A percentile compares a stretch with the other conserved stretches of the same genome.
These are phyloP conservation scores for Pyrus pyrifolia DNA, from an alignment of 306 rosid genomes.

Conservation along the genomic window DNA sequence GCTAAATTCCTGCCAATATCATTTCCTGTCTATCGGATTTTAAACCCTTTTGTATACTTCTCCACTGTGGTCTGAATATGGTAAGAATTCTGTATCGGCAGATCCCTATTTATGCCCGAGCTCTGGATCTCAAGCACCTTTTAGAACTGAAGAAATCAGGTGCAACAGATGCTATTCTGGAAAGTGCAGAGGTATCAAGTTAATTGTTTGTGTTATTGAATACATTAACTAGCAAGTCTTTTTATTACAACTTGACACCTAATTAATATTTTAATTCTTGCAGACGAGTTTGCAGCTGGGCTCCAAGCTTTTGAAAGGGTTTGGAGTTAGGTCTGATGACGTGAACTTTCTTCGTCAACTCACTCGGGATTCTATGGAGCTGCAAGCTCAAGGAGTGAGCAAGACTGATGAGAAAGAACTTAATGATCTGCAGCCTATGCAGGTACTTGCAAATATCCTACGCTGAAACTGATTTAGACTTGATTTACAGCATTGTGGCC, in stretches of 20 bases:
- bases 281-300: constrained; percentile 97
- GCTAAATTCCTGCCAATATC: not conserved
- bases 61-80: constrained; percentile 18
- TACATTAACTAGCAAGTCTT: not conserved
- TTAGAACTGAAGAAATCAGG: constrained; percentile 87
- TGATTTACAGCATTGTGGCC: not conserved
- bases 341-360: constrained; percentile 80
- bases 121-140: constrained; percentile 79
- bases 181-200: constrained; percentile 70
- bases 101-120: constrained; percentile 94
- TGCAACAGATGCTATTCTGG: constrained; percentile 88
- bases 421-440: constrained; percentile 61
- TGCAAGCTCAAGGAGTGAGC: constrained; percentile 64
- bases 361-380: constrained; percentile 83
- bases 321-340: constrained; percentile 96
- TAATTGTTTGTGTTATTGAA: constrained; percentile 2
- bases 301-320: constrained; percentile 90
- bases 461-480: not conserved
- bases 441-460: constrained; percentile 45
- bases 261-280: constrained; percentile 25
- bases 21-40: not conserved
- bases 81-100: constrained; percentile 28
- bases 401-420: constrained; percentile 40
- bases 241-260: not conserved
- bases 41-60: not conserved